Base-by-base conservation (phyloP, 208 protist genomes). In the Novymonas esmeraldas region DNA sequence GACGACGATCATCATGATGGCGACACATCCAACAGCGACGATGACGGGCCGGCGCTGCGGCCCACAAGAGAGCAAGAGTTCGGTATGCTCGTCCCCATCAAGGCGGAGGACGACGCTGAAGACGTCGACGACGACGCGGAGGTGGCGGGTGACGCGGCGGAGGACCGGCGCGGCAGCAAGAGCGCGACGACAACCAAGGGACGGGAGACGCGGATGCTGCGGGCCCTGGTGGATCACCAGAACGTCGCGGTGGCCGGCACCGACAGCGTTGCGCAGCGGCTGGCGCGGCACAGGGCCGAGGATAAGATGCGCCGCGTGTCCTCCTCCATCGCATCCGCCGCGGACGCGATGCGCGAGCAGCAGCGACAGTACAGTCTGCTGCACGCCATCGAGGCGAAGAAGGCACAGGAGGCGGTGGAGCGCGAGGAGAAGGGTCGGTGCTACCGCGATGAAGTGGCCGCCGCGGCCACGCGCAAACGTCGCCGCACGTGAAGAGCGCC, bases 191-290 rank as follows among this genome's bases (percentile, higher is more conserved):
- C 20, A 0, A 6, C 11, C 34, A 16, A 16, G 39, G 26, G 34
- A 13, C 28, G 54, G 18, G 52, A 80, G 61, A 79, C 56, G 38
- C 39, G 58, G 42, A 38, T 95, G 49, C 66, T 95, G 36, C 70
- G 81, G 59, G 55, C 80, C 29, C 61, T 95, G 14, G 63, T 95
- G 14, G 78, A 95, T 51, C 79, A 78, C 1, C 55, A 82, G 26
- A 73, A 87, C 36, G 60, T 87, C 26, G 29, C 46, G 13, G 50
- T 90, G 20, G 64, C 75, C 0, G 80, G 79, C 20, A 72, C 41
- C 20, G 84, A 95, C 41, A 42, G 18, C 13, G 60, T 79, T 20
- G 67, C 78, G 29, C 81, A 78, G 11, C 78, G 63, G 2, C 73
- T 95, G n/a, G 89, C 89, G 14, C 71, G 72, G 11, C 44, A 78